phyloP scores from a whole-genome alignment of 805 yeast species.

The Pichia nanzhaoensis region DNA sequence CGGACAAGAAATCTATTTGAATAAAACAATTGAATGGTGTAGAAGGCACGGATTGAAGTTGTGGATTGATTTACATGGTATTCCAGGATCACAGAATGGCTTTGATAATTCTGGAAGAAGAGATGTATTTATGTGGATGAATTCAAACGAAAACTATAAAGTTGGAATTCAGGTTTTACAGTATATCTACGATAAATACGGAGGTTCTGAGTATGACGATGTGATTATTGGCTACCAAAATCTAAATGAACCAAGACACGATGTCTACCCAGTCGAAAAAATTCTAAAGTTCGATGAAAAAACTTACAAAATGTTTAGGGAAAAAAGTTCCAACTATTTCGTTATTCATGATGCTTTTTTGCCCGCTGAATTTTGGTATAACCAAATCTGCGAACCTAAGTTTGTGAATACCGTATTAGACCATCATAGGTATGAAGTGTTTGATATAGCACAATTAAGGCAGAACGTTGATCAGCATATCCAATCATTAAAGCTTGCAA shows the following conservation, averaged over 20 bases:
- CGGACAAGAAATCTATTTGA: slow-evolving; percentile 60
- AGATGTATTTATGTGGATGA: slow-evolving; percentile 40
- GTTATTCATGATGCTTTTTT: slow-evolving; percentile 65
- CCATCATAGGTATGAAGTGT: slow-evolving; percentile 92
- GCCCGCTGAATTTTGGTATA: slow-evolving; percentile 49
- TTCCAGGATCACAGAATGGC: slow-evolving; percentile 82
- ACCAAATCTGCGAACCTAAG: slow-evolving; percentile 11
- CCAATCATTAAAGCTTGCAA: slow-evolving; percentile 43
- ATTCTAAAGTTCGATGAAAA: slow-evolving; percentile 35
- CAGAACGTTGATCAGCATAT: slow-evolving; percentile 58
- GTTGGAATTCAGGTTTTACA: slow-evolving; percentile 45
- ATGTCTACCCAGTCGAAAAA: slow-evolving; percentile 38
- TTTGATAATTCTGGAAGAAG: slow-evolving; percentile 76
- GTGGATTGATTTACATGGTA: slow-evolving; percentile 75
- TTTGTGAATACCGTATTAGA: slow-evolving; percentile 61
- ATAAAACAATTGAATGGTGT: slow-evolving; percentile 65
- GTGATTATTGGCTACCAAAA: slow-evolving; percentile 65
- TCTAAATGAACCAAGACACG: slow-evolving; percentile 65
- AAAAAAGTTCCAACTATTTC: slow-evolving; percentile 36
- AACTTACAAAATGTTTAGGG: slow-evolving; percentile 40
- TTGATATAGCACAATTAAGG: slow-evolving; percentile 52
- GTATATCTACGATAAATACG: slow-evolving; percentile 47
- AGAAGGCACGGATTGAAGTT: slow-evolving; percentile 51
- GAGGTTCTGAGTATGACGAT: slow-evolving; percentile 40
- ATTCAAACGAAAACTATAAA: slow-evolving; percentile 34